Conservation (phyloP, 148 eudicot genomes). For the Amaranthus cruentus region DNA sequence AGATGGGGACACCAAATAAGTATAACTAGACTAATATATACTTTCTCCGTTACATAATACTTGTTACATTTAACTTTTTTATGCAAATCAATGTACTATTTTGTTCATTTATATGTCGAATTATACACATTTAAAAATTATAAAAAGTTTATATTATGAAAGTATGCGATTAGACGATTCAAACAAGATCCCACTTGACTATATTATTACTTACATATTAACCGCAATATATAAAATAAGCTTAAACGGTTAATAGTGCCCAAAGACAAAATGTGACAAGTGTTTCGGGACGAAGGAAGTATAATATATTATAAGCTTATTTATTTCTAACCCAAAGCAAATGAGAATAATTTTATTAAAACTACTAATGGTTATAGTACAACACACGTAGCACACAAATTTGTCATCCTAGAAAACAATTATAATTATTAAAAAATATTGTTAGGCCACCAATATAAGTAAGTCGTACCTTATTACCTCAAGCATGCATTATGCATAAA, state of each 20-base stretch:
- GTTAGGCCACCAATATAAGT: constrained; percentile 32
- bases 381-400: constrained; percentile 21
- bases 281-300: too few species aligned
- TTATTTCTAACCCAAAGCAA: too few species aligned
- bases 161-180: not conserved
- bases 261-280: too few species aligned
- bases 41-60: not conserved
- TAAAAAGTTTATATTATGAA: not conserved
- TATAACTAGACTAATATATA: not conserved
- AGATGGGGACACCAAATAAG: not conserved
- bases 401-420: not conserved
- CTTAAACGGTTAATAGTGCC: too few species aligned
- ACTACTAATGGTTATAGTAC: constrained; percentile 8
- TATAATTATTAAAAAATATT: not conserved
- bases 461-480: constrained; percentile 11
- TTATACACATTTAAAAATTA: too few species aligned
- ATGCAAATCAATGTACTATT: too few species aligned
- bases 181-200: too few species aligned
- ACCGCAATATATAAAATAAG: too few species aligned
- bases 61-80: not conserved
- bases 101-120: too few species aligned
- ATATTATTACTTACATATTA: too few species aligned
- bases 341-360: too few species aligned
- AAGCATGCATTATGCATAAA: constrained; percentile 4
- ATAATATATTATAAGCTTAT: too few species aligned